Conservation (phyloP, 768 basidiomycete species). For the Phylloporus sp. region DNA sequence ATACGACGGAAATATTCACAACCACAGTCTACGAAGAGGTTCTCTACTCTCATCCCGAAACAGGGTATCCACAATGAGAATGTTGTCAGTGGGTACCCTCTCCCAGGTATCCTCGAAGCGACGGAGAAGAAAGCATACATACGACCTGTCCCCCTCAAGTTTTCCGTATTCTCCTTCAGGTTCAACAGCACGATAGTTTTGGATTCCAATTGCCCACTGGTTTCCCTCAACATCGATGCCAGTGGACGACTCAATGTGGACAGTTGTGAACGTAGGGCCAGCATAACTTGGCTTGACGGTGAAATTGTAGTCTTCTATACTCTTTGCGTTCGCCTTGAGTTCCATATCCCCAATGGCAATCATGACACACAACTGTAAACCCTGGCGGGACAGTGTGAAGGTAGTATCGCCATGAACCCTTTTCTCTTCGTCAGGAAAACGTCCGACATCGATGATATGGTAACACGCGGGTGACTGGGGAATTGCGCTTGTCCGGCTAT, state of each 20-base stretch:
- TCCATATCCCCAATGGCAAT: conserved; percentile 9
- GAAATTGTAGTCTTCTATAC: conserved; percentile 1
- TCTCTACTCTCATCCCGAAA: conserved; percentile 13
- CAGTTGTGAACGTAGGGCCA: conserved; percentile 3
- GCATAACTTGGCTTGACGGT: conserved; percentile 7
- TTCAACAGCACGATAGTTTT: conserved; percentile 12
- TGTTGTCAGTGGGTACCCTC: conserved; percentile 13
- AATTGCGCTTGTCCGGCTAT: conserved; percentile 10
- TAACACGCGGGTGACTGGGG: conserved; percentile 17
- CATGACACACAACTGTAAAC: conserved; percentile 12
- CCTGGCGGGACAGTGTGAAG: conserved; percentile 12
- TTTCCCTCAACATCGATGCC: background rate
- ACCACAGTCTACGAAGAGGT: conserved; percentile 6
- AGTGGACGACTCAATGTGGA: background rate
- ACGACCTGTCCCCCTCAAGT: conserved; percentile 6
- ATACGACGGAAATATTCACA: conserved; percentile 27
- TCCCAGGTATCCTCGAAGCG: conserved; percentile 5
- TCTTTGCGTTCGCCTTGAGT: background rate
- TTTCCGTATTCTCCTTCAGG: conserved; percentile 9
- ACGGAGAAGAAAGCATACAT: conserved; percentile 14
- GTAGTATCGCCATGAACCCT: conserved; percentile 14
- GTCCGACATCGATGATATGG: conserved; percentile 1
- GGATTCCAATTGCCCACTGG: conserved; percentile 13
- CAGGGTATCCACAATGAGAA: conserved; percentile 11
- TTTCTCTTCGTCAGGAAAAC: conserved; percentile 6